Percentiles rank a stretch among this genome's conserved stretches.
phyloP scores from a whole-genome alignment of 106 monocot species.

The Dactylorhiza incarnata region DNA sequence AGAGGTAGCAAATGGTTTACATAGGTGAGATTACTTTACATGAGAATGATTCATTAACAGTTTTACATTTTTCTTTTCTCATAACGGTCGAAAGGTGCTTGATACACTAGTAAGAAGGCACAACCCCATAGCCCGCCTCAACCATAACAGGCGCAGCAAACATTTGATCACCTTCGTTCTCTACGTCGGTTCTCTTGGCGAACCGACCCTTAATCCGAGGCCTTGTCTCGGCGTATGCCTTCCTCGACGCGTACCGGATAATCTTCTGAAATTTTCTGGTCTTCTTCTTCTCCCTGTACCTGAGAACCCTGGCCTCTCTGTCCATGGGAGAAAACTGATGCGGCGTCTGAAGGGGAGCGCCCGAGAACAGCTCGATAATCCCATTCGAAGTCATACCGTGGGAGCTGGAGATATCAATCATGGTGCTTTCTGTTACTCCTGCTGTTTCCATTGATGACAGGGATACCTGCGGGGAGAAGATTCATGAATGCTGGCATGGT shows the following conservation, averaged over 20 bases:
- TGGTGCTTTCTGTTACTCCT: conserved; percentile 30
- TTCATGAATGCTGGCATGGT: too few relatives aligned
- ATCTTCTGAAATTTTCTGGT: conserved; percentile 64
- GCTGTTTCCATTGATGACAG: conserved; percentile 46
- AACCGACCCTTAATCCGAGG: conserved; percentile 72
- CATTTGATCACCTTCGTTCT: conserved; percentile 55
- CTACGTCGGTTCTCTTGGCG: conserved; percentile 49
- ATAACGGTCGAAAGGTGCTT: not conserved
- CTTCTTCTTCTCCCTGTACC: conserved; percentile 82
- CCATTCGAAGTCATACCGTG: conserved; percentile 24
- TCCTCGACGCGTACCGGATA: conserved; percentile 69
- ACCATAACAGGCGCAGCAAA: conserved; percentile 18
- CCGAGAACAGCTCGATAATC: conserved; percentile 44
- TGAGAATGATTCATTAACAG: not conserved
- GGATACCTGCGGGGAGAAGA: conserved; percentile 25
- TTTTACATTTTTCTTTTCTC: not conserved
- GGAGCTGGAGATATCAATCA: conserved; percentile 17
- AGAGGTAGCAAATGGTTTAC: not conserved
- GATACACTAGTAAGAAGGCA: conserved; percentile 43
- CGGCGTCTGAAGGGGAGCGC: conserved; percentile 20
- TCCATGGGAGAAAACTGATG: conserved; percentile 34
- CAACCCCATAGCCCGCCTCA: conserved; percentile 30
- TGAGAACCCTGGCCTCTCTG: conserved; percentile 57
- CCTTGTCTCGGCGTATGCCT: conserved; percentile 67
- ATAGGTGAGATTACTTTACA: not conserved